Base-by-base conservation (phyloP, 805 yeast species). In the Ogataea dorogensis region DNA sequence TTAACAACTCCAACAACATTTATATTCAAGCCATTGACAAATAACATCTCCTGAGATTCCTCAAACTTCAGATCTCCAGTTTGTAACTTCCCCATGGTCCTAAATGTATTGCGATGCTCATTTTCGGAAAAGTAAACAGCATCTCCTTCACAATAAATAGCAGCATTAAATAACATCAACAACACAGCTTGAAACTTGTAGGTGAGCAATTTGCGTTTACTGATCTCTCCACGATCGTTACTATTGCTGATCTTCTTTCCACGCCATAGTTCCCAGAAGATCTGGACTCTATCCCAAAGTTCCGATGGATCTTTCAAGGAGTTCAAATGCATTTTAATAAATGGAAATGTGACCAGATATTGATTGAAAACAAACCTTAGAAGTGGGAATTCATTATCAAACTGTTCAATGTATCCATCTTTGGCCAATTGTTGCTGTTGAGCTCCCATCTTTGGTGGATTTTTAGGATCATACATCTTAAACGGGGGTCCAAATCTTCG, bases 241-340 rank as follows among this genome's bases (percentile, higher is more conserved):
- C 89, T 73, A 39, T 79, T 74, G 44, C 88, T 79, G 32, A 91
- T 76, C 27, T 77, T 75, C 56, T 86, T 77, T 14, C 70, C 63
- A 58, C 85, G 81, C 63, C 93, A 80, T 37, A 81, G 74, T 54
- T 88, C 95, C 52, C 82, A 75, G 52, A 89, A 86, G 17, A 80
- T 79, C 60, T 89, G 96, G 0, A 88, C 79, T 31, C 81, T 80
- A 29, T 76, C 75, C 96, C 97, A 91, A 52, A 91, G 86, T 12
- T 36, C 43, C 18, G 49, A 46, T 19, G 47, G 45, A 14, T 47
- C 42, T 5, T 33, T 34, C 24, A 41, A 35, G 1, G 32, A 25
- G 16, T 44, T 39, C 37, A 61, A 41, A 33, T 77, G 76, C 27
- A 73, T 71, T 28, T 74, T 70, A 20, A 93, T 65, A 52, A 88